Base-by-base conservation (phyloP, 1,284 basidiomycete species). In the Inonotus hispidus region DNA sequence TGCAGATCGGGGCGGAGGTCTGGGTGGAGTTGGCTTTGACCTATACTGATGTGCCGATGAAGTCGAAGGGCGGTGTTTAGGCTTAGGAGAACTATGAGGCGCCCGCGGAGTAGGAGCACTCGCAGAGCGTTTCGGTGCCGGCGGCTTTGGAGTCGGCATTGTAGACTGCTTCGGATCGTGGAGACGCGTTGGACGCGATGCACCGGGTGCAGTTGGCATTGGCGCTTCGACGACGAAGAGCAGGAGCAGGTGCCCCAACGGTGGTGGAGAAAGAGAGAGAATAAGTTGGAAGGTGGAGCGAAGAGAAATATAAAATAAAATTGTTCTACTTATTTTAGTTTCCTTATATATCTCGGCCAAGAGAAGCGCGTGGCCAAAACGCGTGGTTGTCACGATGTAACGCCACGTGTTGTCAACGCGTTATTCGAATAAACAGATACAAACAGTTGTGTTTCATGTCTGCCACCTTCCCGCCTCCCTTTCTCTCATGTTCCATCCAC, bases 121-220 rank as follows among this genome's bases (percentile, higher is more conserved):
- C 11, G 50, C 50, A 29, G 50, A 52, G 14, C 47, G 47, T 25
- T 49, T 49, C 3, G 47, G 47, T 7, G 47, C 19, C 47, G 46
- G 35, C 29, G 50, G 47, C 58, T 32, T 38, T 10, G n/a, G 32
- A 3, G 32, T 5, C 11, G 1, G 58, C 10, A 35, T 43, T 16
- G 43, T 21, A 6, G 56, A 50, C 29, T 49, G 43, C 21, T 39
- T 45, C 7, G 43, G 25, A 16, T 29, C 25, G 21, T 52, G 57
- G 25, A 59, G 25, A 39, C 53, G 53, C 13, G 53, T 27, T 11
- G 55, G 43, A 47, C 55, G 55, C 10, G 55, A 45, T 32, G 55
- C 55, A 11, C 35, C 55, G 47, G 58, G 58, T 11, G 52, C 16
- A 3, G 58, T 19, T 41, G 53, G 59, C 54, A 60, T 55, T 11